These are phyloP conservation scores for Westerdykella aurantiaca DNA, from an alignment of 2,329 filamentous ascomycete genomes.

Conservation along the genomic window DNA sequence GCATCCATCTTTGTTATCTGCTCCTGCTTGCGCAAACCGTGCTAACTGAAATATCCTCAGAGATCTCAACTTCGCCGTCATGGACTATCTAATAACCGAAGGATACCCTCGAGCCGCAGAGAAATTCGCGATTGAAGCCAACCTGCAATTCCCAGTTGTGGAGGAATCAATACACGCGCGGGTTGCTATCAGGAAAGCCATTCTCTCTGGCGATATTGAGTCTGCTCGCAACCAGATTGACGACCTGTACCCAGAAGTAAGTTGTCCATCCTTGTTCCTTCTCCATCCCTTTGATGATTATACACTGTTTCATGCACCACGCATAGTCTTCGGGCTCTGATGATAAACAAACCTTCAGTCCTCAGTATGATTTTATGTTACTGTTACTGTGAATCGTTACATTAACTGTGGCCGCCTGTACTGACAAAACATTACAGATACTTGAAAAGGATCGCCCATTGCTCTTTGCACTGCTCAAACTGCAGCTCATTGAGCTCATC, in stretches of 20 bases:
- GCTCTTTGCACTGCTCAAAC: slow-evolving; percentile 81
- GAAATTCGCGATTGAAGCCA: slow-evolving; percentile 91
- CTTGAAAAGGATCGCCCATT: slow-evolving; percentile 75
- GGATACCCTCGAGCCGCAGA: slow-evolving; percentile 89
- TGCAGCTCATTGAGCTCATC: slow-evolving; percentile 93
- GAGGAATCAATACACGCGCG: slow-evolving; percentile 68
- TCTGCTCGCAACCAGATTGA: slow-evolving; percentile 82
- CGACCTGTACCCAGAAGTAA: slow-evolving; percentile 84
- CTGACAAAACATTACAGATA: slow-evolving; percentile 55
- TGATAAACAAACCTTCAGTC: slow-evolving; percentile 81
- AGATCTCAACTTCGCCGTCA: slow-evolving; percentile 89
- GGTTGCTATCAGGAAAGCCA: slow-evolving; percentile 76
- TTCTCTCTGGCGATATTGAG: slow-evolving; percentile 80
- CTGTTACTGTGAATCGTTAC: slow-evolving; percentile 19
- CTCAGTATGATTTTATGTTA: slow-evolving; percentile 66
- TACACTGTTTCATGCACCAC: slow-evolving; percentile 99
- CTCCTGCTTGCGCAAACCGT: neutral
- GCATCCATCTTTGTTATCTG: neutral
- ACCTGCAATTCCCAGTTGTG: slow-evolving; percentile 69
- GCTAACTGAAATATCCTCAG: slow-evolving; percentile 44
- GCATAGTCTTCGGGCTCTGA: slow-evolving; percentile 90
- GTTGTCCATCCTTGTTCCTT: slow-evolving; percentile 31
- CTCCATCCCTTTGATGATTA: slow-evolving; percentile 72
- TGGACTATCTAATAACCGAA: slow-evolving; percentile 95
- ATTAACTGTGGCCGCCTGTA: slow-evolving; percentile 3